These are phyloP conservation scores for Candida sp. DNA, from an alignment of 1,139 yeast species.

Conservation along the genomic window DNA sequence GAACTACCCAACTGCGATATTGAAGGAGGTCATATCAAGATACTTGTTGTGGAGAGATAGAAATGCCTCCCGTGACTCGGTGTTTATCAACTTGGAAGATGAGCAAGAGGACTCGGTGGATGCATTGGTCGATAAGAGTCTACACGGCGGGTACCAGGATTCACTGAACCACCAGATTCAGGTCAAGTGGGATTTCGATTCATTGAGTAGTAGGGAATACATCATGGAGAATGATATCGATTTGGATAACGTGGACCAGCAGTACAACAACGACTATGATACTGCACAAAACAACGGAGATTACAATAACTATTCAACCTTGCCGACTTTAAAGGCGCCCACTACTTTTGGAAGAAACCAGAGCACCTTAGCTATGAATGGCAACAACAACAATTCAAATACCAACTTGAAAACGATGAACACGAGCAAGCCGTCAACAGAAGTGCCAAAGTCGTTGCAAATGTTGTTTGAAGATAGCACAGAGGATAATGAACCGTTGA, in stretches of 20 bases:
- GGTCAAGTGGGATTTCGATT: conserved; percentile 90
- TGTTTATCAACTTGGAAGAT: conserved; percentile 41
- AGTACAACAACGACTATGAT: conserved; percentile 28
- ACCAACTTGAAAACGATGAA: conserved; percentile 5
- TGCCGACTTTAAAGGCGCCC: conserved; percentile 30
- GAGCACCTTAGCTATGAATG: conserved; percentile 11
- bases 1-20: conserved; percentile 57
- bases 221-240: conserved; percentile 69
- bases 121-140: conserved; percentile 15
- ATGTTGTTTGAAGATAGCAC: conserved; percentile 64
- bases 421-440: conserved; percentile 26
- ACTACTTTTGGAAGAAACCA: conserved; percentile 9
- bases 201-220: conserved; percentile 72
- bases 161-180: conserved; percentile 46
- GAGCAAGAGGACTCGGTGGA: conserved; percentile 19
- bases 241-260: conserved; percentile 44
- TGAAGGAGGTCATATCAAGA: conserved; percentile 81
- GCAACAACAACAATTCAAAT: conserved; percentile 11
- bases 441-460: conserved; percentile 74
- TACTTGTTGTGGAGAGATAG: conserved; percentile 83
- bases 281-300: conserved; percentile 20
- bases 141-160: conserved; percentile 12
- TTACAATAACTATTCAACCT: conserved; percentile 24
- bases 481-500: conserved; percentile 16
- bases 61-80: conserved; percentile 54